Evolutionary conservation across 2,329 filamentous ascomycete species (phyloP), one percentile per base, ranked within the genome.

Genomic region (Orbilia blumenaviensis): DNA sequence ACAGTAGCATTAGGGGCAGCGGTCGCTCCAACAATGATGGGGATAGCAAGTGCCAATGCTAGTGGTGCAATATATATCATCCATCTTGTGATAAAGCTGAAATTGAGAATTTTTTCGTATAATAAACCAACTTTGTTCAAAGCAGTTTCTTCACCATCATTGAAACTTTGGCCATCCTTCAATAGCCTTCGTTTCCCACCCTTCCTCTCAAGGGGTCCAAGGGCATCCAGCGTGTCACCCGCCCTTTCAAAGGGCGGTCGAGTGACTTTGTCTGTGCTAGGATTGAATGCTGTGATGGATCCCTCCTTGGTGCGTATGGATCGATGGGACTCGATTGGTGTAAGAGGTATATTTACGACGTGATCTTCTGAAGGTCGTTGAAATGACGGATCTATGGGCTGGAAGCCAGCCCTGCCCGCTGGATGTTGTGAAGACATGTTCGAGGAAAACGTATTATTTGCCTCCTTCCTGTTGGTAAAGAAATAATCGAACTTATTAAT

Each of bases 51-150:
- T 25, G 90, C 80, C 14, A 89, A 74, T 50, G 86, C 88, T 29
- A 92, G 83, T 3, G 90, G 90, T 23, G 89, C 83, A 77, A 92
- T 86, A 80, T 91, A 92, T 78, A 92, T 85, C 54, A 91, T 83
- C 81, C 92, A 92, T 52, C 90, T 86, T 2, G 88, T 90, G 76
- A 91, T 80, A 77, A 89, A 85, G 6, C 88, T 90, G 80, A 89
- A 89, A 79, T 85, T 84, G 74, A 91, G 83, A 77, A 92, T 86
- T 81, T 87, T 90, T 80, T 86, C 85, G 83, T 92, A 90, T 36
- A 92, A 80, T 74, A 86, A 86, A 48, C 90, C 90, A 85, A 92
- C 88, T 75, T 87, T 87, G 79, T 89, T 92, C 78, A 92, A 83
- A 32, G 85, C 84, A 32, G 87, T 82, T 16, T 88, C 87, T 1